A percentile compares a stretch with the other conserved stretches of the same genome.
Evolutionary conservation across 2,329 filamentous ascomycete species (phyloP).

Genomic region (Nannizziopsis arthrosporioides): DNA sequence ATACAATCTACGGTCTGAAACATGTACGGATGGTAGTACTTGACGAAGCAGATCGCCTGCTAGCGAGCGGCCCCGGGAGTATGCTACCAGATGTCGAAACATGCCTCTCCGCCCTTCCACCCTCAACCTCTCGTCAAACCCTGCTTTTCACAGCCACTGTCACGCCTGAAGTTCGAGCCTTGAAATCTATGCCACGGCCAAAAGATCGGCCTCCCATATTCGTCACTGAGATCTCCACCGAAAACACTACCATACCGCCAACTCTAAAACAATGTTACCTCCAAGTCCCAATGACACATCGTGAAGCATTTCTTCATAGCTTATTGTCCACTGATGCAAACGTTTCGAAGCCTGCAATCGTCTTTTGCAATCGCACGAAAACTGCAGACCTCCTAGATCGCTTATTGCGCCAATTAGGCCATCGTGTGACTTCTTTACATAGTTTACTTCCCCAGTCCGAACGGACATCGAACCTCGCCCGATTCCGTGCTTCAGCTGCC

Average conservation of each 20-base stretch:
- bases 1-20: conserved; percentile 71
- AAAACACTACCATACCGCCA: conserved; percentile 57
- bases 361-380: conserved; percentile 86
- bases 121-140: conserved; percentile 70
- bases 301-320: conserved; percentile 87
- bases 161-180: conserved; percentile 75
- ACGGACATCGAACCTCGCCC: conserved; percentile 72
- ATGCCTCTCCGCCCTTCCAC: conserved; percentile 70
- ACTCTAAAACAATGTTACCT: conserved; percentile 77
- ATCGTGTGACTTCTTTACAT: conserved; percentile 85
- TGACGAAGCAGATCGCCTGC: conserved; percentile 85
- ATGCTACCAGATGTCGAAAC: conserved; percentile 94
- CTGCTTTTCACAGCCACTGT: conserved; percentile 93
- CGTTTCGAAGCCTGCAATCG: conserved; percentile 63
- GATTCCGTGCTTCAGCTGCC: conserved; percentile 81
- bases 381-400: conserved; percentile 86
- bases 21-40: conserved; percentile 78
- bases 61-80: conserved; percentile 62
- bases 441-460: conserved; percentile 76
- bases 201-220: conserved; percentile 66
- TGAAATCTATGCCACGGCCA: conserved; percentile 64
- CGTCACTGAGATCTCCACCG: conserved; percentile 70
- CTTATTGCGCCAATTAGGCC: conserved; percentile 69
- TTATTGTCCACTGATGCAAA: conserved; percentile 73
- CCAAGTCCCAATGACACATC: conserved; percentile 79